phyloP scores from a whole-genome alignment of 2,329 filamentous ascomycete genomes.

The Pseudofabraea citricarpa region DNA sequence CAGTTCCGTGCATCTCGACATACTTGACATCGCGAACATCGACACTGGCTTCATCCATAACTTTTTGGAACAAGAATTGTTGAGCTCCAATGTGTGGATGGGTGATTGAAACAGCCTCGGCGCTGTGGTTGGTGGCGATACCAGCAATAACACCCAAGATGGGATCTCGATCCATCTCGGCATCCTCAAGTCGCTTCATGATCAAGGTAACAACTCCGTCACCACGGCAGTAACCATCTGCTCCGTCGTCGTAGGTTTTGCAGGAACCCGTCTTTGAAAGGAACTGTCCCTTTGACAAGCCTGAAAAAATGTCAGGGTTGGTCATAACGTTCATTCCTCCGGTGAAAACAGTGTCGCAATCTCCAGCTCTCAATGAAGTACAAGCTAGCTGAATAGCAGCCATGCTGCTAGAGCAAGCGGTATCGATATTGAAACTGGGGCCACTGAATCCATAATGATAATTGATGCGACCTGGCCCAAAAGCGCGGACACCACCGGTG shows the following conservation, averaged over 20 bases:
- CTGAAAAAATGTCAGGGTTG: slow-evolving; percentile 11
- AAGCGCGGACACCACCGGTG: slow-evolving; percentile 20
- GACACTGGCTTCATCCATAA: slow-evolving; percentile 68
- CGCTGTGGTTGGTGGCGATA: slow-evolving; percentile 73
- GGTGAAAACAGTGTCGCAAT: slow-evolving; percentile 10
- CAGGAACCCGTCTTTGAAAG: slow-evolving; percentile 31
- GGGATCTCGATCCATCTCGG: slow-evolving; percentile 40
- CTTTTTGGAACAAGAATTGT: slow-evolving; percentile 60
- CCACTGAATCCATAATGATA: slow-evolving; percentile 37
- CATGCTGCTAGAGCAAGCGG: slow-evolving; percentile 29
- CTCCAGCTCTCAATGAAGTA: slow-evolving; percentile 8
- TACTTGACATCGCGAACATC: slow-evolving; percentile 74
- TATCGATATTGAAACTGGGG: slow-evolving; percentile 30
- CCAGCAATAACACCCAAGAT: slow-evolving; percentile 55
- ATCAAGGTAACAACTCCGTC: slow-evolving; percentile 41
- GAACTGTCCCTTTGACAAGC: slow-evolving; percentile 10
- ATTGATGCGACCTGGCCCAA: slow-evolving; percentile 26
- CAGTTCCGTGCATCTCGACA: slow-evolving; percentile 10
- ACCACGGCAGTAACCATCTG: slow-evolving; percentile 45
- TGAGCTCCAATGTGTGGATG: slow-evolving; percentile 74
- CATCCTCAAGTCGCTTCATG: slow-evolving; percentile 41
- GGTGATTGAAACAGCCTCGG: slow-evolving; percentile 74
- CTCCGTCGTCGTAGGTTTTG: slow-evolving; percentile 38
- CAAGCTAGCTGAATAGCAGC: slow-evolving; percentile 22
- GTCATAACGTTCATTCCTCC: slow-evolving; percentile 11